phyloP scores from a whole-genome alignment of 176 grass and related monocot species.

The Pontederia crassipes region DNA sequence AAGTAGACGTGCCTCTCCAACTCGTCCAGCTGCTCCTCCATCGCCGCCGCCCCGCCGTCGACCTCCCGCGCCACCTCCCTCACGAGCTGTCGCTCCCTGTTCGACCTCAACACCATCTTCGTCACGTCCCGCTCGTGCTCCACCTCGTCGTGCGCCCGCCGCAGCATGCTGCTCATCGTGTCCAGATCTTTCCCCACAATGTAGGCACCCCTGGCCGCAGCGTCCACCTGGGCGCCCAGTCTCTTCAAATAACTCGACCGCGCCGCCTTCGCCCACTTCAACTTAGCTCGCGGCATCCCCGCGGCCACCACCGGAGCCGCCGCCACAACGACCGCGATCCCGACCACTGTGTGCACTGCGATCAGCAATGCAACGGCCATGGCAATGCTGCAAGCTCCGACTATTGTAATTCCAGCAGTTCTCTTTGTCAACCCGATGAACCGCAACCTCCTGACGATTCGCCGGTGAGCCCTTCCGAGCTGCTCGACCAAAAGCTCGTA shows the following conservation, averaged over 20 bases:
- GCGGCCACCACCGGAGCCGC: background rate
- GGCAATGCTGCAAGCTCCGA: constrained; percentile 27
- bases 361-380: constrained; percentile 23
- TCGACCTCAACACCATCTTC: constrained; percentile 32
- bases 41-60: constrained; percentile 37
- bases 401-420: constrained; percentile 15
- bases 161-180: constrained; percentile 72
- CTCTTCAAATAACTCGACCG: background rate
- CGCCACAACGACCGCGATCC: constrained; percentile 18
- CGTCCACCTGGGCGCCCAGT: constrained; percentile 31
- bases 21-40: constrained; percentile 56
- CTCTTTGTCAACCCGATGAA: constrained; percentile 18
- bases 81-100: constrained; percentile 8
- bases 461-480: constrained; percentile 23
- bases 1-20: constrained; percentile 77
- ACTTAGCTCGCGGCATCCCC: background rate
- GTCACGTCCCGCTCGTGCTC: constrained; percentile 76
- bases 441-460: constrained; percentile 15
- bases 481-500: constrained; percentile 29
- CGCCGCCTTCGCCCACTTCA: background rate
- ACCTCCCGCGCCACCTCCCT: constrained; percentile 17
- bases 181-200: constrained; percentile 76
- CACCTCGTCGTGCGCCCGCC: constrained; percentile 68
- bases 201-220: constrained; percentile 65
- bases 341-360: constrained; percentile 30